Base-by-base conservation (phyloP, 169 alveolate genomes). In the Eimeria necatrix region DNA sequence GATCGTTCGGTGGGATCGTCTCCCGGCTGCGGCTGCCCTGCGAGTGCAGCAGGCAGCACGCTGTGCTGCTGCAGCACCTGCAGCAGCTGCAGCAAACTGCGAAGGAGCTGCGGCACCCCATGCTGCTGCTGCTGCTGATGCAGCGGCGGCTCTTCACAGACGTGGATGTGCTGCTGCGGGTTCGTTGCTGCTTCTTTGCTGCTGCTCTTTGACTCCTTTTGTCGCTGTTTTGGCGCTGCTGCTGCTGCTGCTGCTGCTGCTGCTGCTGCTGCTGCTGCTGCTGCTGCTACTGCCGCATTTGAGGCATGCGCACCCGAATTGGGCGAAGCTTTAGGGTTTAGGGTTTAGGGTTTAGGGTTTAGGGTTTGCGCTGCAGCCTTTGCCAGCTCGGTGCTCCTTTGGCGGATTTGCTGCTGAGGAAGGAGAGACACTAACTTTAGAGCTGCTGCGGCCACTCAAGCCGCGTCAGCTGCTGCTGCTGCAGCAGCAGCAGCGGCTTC, bases 31-130 rank as follows among this genome's bases (percentile, higher is more conserved):
- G 83, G 10, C 49, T 71, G 4, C 51, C 83, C 16, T 22, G 12
- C 10, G 83, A 71, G 16, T 71, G 83, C 83, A n/a, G 49, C 51
- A 71, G 83, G 24, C 83, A 71, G 49, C 41, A 71, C 51, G 41
- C 53, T 8, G 83, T 71, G 83, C 83, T 71, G 83, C 83, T 71
- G 83, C 83, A 71, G 83, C 83, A 71, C 41, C 53, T 71, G 53
- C 83, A 71, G 83, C 83, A 71, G 49, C 83, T 71, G 22, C 83
- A 22, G 51, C 83, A 71, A 41, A 71, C 83, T 5, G 51, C 83
- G 1, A 71, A 71, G 16, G 83, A 71, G 64, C 64, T 56, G 20
- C 8, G 64, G 14, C 64, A 56, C 64, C 64, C 64, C 64, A 56
- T 56, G 64, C 14, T 56, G 8, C 64, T 56, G 20, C 64, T 56